phyloP scores from a whole-genome alignment of 345 rosid species.

The Theobroma cacao region DNA sequence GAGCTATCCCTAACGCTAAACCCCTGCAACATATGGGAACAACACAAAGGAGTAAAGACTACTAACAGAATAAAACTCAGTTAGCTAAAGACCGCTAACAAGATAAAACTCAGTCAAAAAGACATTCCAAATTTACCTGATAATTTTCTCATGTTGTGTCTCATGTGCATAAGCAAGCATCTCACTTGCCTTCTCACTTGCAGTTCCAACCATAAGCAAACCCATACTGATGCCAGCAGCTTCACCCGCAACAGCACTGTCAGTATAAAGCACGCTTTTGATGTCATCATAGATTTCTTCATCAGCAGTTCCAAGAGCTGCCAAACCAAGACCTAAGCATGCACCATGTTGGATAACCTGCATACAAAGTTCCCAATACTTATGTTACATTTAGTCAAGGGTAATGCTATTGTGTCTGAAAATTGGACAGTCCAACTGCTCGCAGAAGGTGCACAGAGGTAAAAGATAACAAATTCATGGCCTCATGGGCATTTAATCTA shows the following conservation, averaged over 20 bases:
- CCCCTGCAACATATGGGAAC: slow-evolving; percentile 51
- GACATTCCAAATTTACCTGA: slow-evolving; percentile 65
- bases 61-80: neutral
- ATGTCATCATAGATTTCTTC: slow-evolving; percentile 93
- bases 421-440: neutral
- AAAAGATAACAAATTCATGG: neutral
- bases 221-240: slow-evolving; percentile 99
- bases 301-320: slow-evolving; percentile 97
- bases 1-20: slow-evolving; percentile 93
- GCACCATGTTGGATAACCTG: slow-evolving; percentile 99
- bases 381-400: neutral
- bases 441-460: neutral
- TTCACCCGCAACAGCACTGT: slow-evolving; percentile 98
- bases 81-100: neutral
- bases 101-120: neutral
- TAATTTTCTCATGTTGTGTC: slow-evolving; percentile 98
- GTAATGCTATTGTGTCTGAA: neutral
- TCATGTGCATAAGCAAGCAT: slow-evolving; percentile 99
- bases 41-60: slow-evolving; percentile 5
- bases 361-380: slow-evolving; percentile 19
- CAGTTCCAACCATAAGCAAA: slow-evolving; percentile 97
- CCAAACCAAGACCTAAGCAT: slow-evolving; percentile 97
- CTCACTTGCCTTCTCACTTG: slow-evolving; percentile 94
- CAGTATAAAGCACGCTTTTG: slow-evolving; percentile 79
- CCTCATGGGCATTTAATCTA: neutral